Evolutionary conservation across 805 yeast species (phyloP), one percentile per base, ranked within the genome.

Genomic region (Candida oleophila): DNA sequence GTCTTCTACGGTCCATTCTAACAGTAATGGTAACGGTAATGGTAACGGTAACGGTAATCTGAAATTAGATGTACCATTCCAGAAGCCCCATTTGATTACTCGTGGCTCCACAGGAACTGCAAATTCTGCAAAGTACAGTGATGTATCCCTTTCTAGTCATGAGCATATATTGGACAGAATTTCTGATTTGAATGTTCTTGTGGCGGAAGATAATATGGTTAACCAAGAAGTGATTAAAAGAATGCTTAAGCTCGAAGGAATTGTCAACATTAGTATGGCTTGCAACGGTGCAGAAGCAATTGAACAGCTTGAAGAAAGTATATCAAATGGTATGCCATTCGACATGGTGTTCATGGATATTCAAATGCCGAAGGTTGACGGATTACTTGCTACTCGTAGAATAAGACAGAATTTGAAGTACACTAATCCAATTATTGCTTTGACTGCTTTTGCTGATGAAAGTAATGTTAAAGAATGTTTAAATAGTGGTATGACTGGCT

Each of bases 361-460:
- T 43, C 97, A 92, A 66, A 92, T 91, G 98, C 98, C 98, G 3
- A 84, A 81, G 56, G 75, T 90, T 54, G 97, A 92, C 62, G 99
- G 99, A 2, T 68, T 91, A 25, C 73, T 82, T 21, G 96, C 97
- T 0, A 90, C 98, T 0, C 80, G 73, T 50, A 73, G 78, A 57
- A 85, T 92, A 32, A 73, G 97, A 39, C 66, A 72, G 15, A 83
- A 85, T 38, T 63, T 87, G 49, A 69, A 76, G 3, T 87, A 78
- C 58, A 60, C 61, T 1, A 77, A 79, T 4, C 97, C 97, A 0
- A 90, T 94, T 48, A 94, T 92, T 34, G 98, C 97, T 0, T 76
- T 92, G 45, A 91, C 98, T 0, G 98, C 97, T 1, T 92, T 87
- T 72, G 97, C 97, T 0, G 97, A 92, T 64, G 89, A 88, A 52